These are phyloP conservation scores for Discostella stelligera DNA, from an alignment of 352 stramenopile genomes.

Conservation along the genomic window DNA sequence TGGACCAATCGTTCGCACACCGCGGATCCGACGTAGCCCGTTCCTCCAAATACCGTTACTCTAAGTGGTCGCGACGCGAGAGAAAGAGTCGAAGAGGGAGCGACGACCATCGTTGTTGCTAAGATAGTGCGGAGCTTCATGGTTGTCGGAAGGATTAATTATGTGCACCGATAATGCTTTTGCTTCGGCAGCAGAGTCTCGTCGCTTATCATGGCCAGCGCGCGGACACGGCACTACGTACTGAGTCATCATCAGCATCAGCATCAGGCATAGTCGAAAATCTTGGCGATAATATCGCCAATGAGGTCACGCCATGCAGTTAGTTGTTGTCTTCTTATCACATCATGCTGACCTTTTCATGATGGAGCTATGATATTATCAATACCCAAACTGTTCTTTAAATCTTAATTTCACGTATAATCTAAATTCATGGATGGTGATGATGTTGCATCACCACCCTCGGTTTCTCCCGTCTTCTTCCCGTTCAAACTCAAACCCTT, in stretches of 20 bases:
- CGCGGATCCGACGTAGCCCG: slow-evolving; percentile 54
- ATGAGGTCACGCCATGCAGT: too few species aligned
- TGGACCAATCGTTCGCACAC: slow-evolving; percentile 57
- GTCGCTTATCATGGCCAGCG: too few species aligned
- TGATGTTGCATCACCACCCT: neutral
- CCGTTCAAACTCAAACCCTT: neutral
- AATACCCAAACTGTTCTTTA: neutral
- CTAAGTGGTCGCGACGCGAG: slow-evolving; percentile 27
- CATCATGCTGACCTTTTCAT: too few species aligned
- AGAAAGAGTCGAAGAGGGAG: slow-evolving; percentile 11
- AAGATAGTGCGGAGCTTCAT: slow-evolving; percentile 18
- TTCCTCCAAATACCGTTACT: slow-evolving; percentile 55
- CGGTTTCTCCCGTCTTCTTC: neutral
- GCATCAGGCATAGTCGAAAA: neutral
- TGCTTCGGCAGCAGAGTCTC: neutral
- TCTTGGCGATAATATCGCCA: neutral
- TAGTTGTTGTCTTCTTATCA: too few species aligned
- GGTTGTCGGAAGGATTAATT: too few species aligned
- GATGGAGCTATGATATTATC: too few species aligned
- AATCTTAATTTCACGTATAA: slow-evolving; percentile 16
- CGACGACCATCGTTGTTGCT: slow-evolving; percentile 4
- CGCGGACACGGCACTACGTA: too few species aligned
- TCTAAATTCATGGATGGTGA: slow-evolving; percentile 25
- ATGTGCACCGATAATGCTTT: too few species aligned
- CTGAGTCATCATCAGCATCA: neutral